Conservation (phyloP, 768 basidiomycete species). For the Boletus reticulatus region DNA sequence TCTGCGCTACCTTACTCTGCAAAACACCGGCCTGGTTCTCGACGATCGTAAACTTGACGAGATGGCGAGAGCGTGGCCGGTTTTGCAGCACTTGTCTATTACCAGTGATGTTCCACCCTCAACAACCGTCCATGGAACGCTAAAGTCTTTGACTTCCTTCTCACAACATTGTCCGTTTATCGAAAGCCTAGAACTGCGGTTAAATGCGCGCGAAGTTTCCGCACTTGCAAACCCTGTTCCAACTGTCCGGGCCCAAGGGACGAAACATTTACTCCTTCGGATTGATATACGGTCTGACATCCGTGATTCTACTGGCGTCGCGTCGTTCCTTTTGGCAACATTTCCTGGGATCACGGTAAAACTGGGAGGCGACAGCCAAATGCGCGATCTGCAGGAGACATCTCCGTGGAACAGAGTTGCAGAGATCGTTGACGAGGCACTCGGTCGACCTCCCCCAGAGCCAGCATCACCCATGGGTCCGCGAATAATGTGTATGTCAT, state of each 20-base stretch:
- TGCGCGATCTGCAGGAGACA: conserved; percentile 11
- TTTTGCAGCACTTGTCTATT: conserved; percentile 15
- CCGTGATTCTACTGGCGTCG: conserved; percentile 16
- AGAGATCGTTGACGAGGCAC: conserved; percentile 12
- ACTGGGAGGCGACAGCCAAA: background rate
- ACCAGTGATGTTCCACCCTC: conserved; percentile 12
- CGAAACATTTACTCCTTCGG: background rate
- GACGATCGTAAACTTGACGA: conserved; percentile 11
- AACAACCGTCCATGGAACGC: conserved; percentile 3
- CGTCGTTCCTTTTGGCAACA: conserved; percentile 15
- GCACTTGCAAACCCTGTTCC: background rate
- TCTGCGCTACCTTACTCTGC: conserved; percentile 13
- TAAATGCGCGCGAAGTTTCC: conserved; percentile 21
- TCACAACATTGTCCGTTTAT: conserved; percentile 16
- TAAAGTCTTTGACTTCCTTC: conserved; percentile 11
- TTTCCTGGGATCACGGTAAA: conserved; percentile 10
- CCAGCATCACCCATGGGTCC: background rate
- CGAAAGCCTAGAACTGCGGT: conserved; percentile 12
- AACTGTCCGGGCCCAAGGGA: background rate
- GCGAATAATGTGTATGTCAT: conserved; percentile 18
- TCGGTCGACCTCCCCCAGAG: conserved; percentile 12
- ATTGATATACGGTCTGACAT: conserved; percentile 19
- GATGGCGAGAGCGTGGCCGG: conserved; percentile 20
- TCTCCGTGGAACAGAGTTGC: conserved; percentile 24
- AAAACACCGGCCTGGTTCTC: conserved; percentile 11